phyloP scores from a whole-genome alignment of 2,329 filamentous ascomycete genomes.

The Scedosporium apiospermum region DNA sequence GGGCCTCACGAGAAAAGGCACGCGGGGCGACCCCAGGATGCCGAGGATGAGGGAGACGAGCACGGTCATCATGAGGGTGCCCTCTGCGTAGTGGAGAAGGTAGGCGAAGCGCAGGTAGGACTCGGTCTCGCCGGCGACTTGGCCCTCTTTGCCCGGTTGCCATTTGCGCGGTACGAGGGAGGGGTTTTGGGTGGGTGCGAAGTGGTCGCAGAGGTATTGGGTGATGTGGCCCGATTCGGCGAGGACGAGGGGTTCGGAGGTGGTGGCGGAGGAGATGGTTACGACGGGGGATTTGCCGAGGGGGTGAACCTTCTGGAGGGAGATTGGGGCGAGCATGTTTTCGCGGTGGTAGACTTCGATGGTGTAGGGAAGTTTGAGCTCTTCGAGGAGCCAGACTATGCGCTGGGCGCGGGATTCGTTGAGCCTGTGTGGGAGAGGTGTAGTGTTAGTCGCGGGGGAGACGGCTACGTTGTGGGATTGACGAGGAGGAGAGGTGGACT shows the following conservation, averaged over 20 bases:
- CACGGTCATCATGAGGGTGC: conserved; percentile 66
- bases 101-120: conserved; percentile 53
- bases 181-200: conserved; percentile 17
- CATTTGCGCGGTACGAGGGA: conserved; percentile 43
- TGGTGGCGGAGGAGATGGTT: conserved; percentile 39
- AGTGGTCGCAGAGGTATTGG: conserved; percentile 71
- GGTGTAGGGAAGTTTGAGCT: conserved; percentile 70
- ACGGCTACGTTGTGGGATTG: background rate
- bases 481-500: conserved; percentile 8
- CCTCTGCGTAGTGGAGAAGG: conserved; percentile 77
- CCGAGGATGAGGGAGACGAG: conserved; percentile 53
- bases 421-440: conserved; percentile 41
- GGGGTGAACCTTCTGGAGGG: conserved; percentile 69
- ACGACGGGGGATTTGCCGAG: conserved; percentile 82
- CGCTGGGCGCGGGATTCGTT: conserved; percentile 74
- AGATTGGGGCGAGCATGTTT: conserved; percentile 57
- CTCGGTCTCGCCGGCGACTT: conserved; percentile 51
- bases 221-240: conserved; percentile 76
- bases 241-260: conserved; percentile 45
- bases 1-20: conserved; percentile 46
- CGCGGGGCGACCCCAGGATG: conserved; percentile 24
- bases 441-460: background rate
- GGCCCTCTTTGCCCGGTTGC: conserved; percentile 47
- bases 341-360: conserved; percentile 69
- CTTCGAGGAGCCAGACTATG: conserved; percentile 78